A percentile compares a stretch with the other conserved stretches of the same genome.
phyloP scores from a whole-genome alignment of 2,329 filamentous ascomycete genomes.

The Ophiostoma piceae region DNA sequence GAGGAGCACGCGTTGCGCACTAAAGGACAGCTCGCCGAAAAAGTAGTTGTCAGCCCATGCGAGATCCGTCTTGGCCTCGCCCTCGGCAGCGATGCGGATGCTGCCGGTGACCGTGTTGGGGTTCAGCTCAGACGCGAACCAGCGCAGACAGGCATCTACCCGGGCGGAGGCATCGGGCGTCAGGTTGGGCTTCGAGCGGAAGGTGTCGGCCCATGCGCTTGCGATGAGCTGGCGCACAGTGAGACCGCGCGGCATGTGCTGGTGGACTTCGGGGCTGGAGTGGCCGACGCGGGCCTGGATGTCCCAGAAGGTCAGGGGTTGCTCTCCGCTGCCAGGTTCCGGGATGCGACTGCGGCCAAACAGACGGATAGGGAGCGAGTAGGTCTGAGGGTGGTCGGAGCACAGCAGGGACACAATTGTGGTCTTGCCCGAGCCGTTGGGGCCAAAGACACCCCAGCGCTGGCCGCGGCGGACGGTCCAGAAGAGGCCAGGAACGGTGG shows the following conservation, averaged over 20 bases:
- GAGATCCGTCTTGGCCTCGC: conserved; percentile 30
- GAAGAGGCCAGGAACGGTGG: conserved; percentile 58
- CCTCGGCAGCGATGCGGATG: not conserved
- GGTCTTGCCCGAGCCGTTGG: conserved; percentile 94
- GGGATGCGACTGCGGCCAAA: conserved; percentile 81
- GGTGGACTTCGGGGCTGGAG: conserved; percentile 88
- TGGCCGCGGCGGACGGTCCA: conserved; percentile 82
- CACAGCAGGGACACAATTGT: conserved; percentile 88
- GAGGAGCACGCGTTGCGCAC: conserved; percentile 75
- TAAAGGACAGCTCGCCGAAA: conserved; percentile 73
- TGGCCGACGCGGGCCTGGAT: conserved; percentile 86
- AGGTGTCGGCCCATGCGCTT: conserved; percentile 87
- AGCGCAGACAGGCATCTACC: conserved; percentile 64
- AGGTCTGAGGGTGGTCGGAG: conserved; percentile 92
- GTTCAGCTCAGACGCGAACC: conserved; percentile 76
- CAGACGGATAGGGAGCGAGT: conserved; percentile 77
- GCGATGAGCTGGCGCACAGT: conserved; percentile 70
- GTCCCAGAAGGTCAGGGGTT: conserved; percentile 83
- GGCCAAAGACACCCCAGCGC: conserved; percentile 87
- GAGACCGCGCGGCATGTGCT: conserved; percentile 78
- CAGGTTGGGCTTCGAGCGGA: conserved; percentile 64
- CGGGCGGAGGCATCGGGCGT: conserved; percentile 50
- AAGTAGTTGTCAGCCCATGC: conserved; percentile 62
- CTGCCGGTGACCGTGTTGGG: conserved; percentile 37
- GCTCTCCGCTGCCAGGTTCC: conserved; percentile 46